Evolutionary conservation across 2,329 filamentous ascomycete genomes (phyloP).

Genomic region (Phaeosphaeriaceae sp.): DNA sequence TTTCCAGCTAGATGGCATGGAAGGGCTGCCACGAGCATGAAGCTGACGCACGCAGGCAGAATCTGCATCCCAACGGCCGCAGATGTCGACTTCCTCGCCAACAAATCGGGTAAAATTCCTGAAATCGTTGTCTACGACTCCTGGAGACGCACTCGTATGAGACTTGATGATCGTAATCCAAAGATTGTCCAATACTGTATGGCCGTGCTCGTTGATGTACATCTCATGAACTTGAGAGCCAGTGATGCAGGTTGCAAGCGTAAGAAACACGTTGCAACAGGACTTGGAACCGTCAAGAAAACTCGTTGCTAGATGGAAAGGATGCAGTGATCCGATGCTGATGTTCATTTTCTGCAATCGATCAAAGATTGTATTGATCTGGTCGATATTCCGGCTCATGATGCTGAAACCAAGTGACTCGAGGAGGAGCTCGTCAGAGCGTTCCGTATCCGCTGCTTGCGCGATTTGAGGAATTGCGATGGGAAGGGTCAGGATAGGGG

Average conservation of each 20-base stretch:
- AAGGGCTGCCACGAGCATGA: conserved; percentile 27
- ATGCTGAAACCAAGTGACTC: conserved; percentile 26
- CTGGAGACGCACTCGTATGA: conserved; percentile 41
- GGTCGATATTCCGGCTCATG: conserved; percentile 22
- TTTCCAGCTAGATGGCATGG: conserved; percentile 50
- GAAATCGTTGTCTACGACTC: conserved; percentile 36
- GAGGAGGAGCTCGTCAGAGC: conserved; percentile 19
- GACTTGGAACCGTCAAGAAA: conserved; percentile 46
- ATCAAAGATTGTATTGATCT: not conserved
- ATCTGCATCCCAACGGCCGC: conserved; percentile 54
- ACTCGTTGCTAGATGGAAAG: conserved; percentile 47
- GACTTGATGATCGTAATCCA: conserved; percentile 48
- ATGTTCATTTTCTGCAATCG: not conserved
- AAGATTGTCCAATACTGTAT: conserved; percentile 51
- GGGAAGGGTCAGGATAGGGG: conserved; percentile 14
- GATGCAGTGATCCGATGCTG: conserved; percentile 25
- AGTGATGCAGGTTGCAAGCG: not conserved
- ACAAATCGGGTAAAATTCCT: conserved; percentile 32
- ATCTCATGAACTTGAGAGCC: not conserved
- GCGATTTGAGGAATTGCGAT: conserved; percentile 20
- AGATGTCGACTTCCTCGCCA: conserved; percentile 53
- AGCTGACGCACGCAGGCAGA: conserved; percentile 44
- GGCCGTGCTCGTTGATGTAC: conserved; percentile 36
- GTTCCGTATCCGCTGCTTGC: conserved; percentile 15
- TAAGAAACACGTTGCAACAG: conserved; percentile 40